Evolutionary conservation across 108 stramenopile species (phyloP), one percentile per base, ranked within the genome.

Genomic region (Mayamaea pseudoterrestris): DNA sequence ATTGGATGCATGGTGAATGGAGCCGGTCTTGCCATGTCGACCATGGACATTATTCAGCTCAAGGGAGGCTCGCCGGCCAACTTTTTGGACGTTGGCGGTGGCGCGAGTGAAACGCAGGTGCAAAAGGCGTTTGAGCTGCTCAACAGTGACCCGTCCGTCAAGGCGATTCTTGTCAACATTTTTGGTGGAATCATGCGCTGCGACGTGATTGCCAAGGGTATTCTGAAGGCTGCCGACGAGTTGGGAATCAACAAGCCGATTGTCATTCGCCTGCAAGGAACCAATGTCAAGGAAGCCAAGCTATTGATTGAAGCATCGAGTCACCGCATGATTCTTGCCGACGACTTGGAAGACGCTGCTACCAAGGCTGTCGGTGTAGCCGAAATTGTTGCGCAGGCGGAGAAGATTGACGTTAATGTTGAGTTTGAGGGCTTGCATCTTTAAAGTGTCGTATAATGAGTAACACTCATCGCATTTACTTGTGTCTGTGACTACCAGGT

Each of bases 1-100:
- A 94, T 97, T 59, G 95, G 95, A 27, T 97, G 95, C 67, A 97
- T 97, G 95, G 95, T 96, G 31, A 96, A 96, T 60, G 95, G 95
- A 34, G 95, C 95, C 8, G 95, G 93, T 22, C 60, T 96, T 23
- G 95, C 95, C 63, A 96, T 96, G 95, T 47, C 77, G 43, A 96
- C 95, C 36, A 91, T 96, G 91, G 93, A 96, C 53, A 88, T 93
- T 56, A 93, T 96, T 65, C 76, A 85, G 47, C 73, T 93, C 59
- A 77, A 81, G 71, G 95, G 93, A 30, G 95, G 93, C 16, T 53
- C 61, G 7, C 93, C 95, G n/a, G 89, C 92, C 53, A 96, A 96
- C 76, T 96, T 96, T 69, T 75, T 96, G 53, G 95, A 96, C 60
- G 93, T 96, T 25, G 93, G 88, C 21, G 88, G 88, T 18, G 80